Evolutionary conservation across 805 yeast genomes (phyloP), one percentile per base, ranked within the genome.

Genomic region (Candida caryicola): DNA sequence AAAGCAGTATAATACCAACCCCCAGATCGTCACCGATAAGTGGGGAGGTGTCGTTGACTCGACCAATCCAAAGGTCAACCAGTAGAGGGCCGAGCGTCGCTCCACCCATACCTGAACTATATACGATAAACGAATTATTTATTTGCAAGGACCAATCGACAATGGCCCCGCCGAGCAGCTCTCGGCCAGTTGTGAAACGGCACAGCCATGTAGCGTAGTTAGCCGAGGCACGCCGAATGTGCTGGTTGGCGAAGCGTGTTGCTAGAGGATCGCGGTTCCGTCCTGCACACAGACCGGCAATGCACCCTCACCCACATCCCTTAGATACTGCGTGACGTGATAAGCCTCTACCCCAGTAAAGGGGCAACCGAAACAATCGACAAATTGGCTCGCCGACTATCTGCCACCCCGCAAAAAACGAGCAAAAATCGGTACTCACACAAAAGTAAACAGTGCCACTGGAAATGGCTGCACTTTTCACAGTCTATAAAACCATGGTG

Each of bases 331-430:
- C n/a, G 25, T 21, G 25, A 21, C 25, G 10, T 21, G 25, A 21
- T 21, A 21, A 21, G 25, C 25, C 25, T 21, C n/a, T n/a, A n/a
- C n/a, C n/a, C n/a, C n/a, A n/a, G n/a, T n/a, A n/a, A n/a, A n/a
- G n/a, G n/a, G n/a, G n/a, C n/a, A n/a, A n/a, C n/a, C n/a, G n/a
- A n/a, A n/a, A n/a, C n/a, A n/a, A n/a, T n/a, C n/a, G n/a, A n/a
- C n/a, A n/a, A n/a, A 21, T 21, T 10, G 25, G 9, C 25, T 10
- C 25, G 7, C 10, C 25, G 10, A 21, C 7, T 21, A 21, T 21
- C 25, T 18, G 29, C 14, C 36, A 25, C 36, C 36, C 36, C 36
- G 25, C 25, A 21, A 21, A 21, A 21, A 21, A 21, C 10, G 25
- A 21, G 10, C 25, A 7, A 21, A n/a, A 7, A 21, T 21, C 25